Evolutionary conservation across 805 yeast genomes (phyloP), one percentile per base, ranked within the genome.

Genomic region (Candida hungchunana): DNA sequence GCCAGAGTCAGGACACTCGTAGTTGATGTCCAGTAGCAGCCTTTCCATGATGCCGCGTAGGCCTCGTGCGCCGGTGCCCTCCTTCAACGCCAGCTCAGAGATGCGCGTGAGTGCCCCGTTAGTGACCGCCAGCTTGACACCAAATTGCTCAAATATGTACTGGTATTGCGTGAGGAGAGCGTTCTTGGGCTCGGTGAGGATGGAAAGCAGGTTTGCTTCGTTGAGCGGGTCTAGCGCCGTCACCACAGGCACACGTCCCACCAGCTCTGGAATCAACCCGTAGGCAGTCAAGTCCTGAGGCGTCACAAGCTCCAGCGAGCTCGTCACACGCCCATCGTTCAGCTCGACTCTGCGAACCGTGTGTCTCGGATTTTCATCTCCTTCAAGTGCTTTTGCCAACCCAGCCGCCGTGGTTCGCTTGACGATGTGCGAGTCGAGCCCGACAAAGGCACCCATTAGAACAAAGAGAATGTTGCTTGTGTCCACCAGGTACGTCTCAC

Each of bases 61-160:
- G 0, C 82, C 82, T 47, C 82, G 62, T 0, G 82, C 82, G 20
- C 82, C 82, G 0, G 80, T 75, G 4, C 77, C 77, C 42, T 71
- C 75, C 18, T 58, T 54, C 22, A 72, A 46, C 0, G 82, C 75
- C 16, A 69, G 47, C 17, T 60, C 58, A 0, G 82, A 77, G 12
- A 77, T 67, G 26, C 55, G 60, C n/a, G 55, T 44, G 8, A 75
- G 51, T 0, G 82, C 81, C 10, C 62, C 61, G 6, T 55, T 56
- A 0, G 81, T 75, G 14, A 77, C 63, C 7, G 66, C 65, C 17
- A 77, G 53, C 24, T 65, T 60, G 5, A 75, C 77, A 1, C 75
- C 77, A 42, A 72, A 69, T 46, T 69, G 73, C 28, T 66, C 58
- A 48, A 76, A 77, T 14, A 72, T 66, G 43, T 73, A 73, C 42